These are phyloP conservation scores for Lodderomyces orthopsilosis DNA, from an alignment of 1,139 yeast genomes.

Conservation along the genomic window DNA sequence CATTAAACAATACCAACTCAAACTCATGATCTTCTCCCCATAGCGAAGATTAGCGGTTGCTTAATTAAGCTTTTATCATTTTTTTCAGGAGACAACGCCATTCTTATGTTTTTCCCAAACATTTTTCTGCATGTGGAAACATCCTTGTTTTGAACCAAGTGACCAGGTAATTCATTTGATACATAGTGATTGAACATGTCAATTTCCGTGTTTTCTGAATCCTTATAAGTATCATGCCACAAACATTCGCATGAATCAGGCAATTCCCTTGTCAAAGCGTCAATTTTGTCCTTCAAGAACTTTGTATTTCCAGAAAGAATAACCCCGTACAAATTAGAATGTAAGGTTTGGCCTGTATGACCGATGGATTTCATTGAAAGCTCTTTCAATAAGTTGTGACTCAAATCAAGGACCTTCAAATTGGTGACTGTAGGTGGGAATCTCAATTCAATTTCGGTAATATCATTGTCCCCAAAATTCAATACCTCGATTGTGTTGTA, in stretches of 20 bases:
- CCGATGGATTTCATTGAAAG: background rate
- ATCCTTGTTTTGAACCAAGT: background rate
- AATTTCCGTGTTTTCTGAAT: background rate
- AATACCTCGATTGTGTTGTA: slow-evolving; percentile 1
- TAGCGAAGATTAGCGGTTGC: background rate
- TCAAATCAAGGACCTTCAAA: background rate
- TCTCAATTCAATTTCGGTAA: background rate
- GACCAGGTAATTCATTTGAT: background rate
- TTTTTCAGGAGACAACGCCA: background rate
- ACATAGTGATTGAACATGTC: background rate
- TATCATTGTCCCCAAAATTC: background rate
- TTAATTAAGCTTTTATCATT: background rate
- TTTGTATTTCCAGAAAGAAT: background rate
- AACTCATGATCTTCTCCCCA: background rate
- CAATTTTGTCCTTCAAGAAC: background rate
- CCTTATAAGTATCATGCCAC: background rate
- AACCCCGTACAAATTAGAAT: background rate
- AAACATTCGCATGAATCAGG: background rate
- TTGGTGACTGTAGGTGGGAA: background rate
- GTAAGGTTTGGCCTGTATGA: background rate
- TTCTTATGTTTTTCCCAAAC: background rate
- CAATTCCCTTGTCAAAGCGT: background rate
- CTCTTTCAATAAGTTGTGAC: background rate
- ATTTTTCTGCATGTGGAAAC: background rate
- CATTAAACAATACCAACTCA: too few species aligned